Percentiles rank a stretch among this genome's conserved stretches.
These are phyloP conservation scores for Coniochaeta pulveracea DNA, from an alignment of 2,329 filamentous ascomycete species.

Conservation along the genomic window DNA sequence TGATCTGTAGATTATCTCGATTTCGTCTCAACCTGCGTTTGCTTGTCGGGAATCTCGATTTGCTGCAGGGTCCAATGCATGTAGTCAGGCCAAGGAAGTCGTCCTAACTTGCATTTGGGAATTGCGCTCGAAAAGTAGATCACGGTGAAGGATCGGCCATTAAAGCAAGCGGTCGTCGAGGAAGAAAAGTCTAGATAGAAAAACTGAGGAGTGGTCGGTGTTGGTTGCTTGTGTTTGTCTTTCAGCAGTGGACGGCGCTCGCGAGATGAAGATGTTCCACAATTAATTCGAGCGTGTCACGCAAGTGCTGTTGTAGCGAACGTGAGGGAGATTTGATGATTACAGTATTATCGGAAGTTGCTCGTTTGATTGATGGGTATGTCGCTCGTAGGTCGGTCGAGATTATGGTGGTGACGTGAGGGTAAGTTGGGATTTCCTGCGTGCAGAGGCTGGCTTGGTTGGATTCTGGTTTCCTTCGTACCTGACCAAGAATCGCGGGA, in stretches of 20 bases:
- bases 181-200: background rate
- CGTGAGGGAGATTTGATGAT: slow-evolving; percentile 2
- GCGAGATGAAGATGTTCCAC: slow-evolving; percentile 2
- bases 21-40: slow-evolving; percentile 1
- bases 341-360: slow-evolving; percentile 4
- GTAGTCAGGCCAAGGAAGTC: background rate
- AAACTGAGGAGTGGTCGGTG: background rate
- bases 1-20: slow-evolving; percentile 3
- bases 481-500: slow-evolving; percentile 2
- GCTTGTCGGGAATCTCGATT: background rate
- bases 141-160: too few relatives aligned
- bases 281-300: background rate
- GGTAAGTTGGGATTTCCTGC: slow-evolving; percentile 3
- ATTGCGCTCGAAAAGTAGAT: too few relatives aligned
- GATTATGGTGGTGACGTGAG: background rate
- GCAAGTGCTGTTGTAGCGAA: background rate
- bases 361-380: background rate
- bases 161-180: background rate
- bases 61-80: slow-evolving; percentile 4
- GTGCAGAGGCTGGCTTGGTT: too few relatives aligned
- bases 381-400: slow-evolving; percentile 1
- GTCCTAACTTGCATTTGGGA: slow-evolving; percentile 2
- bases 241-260: background rate
- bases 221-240: background rate
- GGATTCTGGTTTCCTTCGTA: too few relatives aligned